Conservation (phyloP, 2,329 filamentous ascomycete genomes). For the Xylariaceae sp. region DNA sequence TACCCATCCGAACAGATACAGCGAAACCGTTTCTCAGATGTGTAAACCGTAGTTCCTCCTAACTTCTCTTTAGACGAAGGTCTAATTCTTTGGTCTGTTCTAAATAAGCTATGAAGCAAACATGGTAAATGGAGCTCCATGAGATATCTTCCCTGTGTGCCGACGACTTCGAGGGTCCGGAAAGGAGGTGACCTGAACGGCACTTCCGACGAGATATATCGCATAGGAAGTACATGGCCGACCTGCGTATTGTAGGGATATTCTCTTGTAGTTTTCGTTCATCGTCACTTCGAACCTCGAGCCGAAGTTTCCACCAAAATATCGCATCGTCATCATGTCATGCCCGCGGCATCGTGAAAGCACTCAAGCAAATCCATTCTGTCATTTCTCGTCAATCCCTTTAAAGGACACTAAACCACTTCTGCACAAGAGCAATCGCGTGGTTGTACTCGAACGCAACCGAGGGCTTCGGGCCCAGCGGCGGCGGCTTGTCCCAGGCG, state of each 20-base stretch:
- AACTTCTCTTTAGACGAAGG: neutral
- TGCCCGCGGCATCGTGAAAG: too few relatives aligned
- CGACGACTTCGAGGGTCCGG: neutral
- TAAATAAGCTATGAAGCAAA: neutral
- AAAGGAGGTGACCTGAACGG: neutral
- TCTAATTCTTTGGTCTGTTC: neutral
- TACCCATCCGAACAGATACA: neutral
- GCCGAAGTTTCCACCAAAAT: too few relatives aligned
- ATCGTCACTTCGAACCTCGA: too few relatives aligned
- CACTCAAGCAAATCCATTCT: too few relatives aligned
- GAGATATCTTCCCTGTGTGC: neutral
- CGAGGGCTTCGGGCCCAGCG: conserved; percentile 40
- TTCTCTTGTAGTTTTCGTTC: too few relatives aligned
- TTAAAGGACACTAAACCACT: conserved; percentile 30
- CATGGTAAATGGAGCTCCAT: neutral
- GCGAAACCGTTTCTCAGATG: neutral
- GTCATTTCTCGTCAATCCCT: neutral
- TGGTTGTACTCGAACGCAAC: conserved; percentile 44
- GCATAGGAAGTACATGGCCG: neutral
- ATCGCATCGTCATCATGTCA: too few relatives aligned
- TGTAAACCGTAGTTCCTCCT: neutral
- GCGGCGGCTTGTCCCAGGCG: conserved; percentile 45
- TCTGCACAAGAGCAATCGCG: conserved; percentile 37
- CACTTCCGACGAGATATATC: neutral
- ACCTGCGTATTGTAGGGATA: neutral